phyloP scores from a whole-genome alignment of 2,329 filamentous ascomycete species.

The Trichoderma sp. region DNA sequence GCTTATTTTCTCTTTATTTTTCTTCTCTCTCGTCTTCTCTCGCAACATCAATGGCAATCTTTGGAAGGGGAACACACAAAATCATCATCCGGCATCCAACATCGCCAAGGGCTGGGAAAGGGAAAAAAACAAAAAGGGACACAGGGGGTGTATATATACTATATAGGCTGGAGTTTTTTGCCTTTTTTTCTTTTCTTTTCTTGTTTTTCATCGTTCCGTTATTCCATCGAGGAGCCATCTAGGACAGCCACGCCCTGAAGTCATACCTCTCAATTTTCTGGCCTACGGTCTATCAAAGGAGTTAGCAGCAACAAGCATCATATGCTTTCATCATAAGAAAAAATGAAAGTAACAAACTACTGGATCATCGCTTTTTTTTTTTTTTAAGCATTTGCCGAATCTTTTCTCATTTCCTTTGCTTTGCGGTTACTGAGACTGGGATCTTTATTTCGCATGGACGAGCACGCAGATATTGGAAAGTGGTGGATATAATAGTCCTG shows the following conservation, averaged over 20 bases:
- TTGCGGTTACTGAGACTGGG: not conserved
- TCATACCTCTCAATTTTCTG: not conserved
- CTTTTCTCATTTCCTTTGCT: not conserved
- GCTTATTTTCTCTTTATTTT: not conserved
- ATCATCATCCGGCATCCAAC: slow-evolving; percentile 17
- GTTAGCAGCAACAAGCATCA: slow-evolving; percentile 4
- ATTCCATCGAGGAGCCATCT: slow-evolving; percentile 10
- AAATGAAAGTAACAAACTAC: not conserved
- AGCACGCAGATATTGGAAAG: not conserved
- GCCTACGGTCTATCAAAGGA: not conserved
- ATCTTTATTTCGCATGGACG: not conserved
- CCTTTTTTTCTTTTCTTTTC: not conserved
- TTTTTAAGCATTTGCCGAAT: not conserved
- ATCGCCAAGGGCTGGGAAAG: slow-evolving; percentile 16
- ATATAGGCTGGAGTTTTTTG: slow-evolving; percentile 20
- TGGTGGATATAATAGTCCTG: slow-evolving; percentile 12
- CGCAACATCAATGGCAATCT: slow-evolving; percentile 13
- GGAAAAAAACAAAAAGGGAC: slow-evolving; percentile 2
- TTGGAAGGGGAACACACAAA: slow-evolving; percentile 18
- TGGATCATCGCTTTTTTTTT: not conserved
- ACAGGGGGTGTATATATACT: slow-evolving; percentile 17
- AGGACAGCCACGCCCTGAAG: slow-evolving; percentile 7
- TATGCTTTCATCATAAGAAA: slow-evolving; percentile 8
- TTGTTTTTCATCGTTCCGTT: not conserved
- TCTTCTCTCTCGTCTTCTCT: slow-evolving; percentile 13